phyloP scores from a whole-genome alignment of 495 filamentous ascomycete genomes.

The Penicillium malachiteum region DNA sequence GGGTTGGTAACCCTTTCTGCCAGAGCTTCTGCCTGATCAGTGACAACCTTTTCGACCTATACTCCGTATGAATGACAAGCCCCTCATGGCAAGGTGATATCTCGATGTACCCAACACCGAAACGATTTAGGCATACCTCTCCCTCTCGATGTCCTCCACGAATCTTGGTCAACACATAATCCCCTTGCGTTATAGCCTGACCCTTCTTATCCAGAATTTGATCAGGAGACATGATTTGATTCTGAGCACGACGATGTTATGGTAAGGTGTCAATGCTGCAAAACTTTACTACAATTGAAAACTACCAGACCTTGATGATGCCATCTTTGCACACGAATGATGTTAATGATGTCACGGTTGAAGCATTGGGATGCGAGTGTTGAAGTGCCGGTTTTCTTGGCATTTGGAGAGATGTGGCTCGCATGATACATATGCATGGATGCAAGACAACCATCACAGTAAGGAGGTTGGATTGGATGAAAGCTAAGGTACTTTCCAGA shows the following conservation, averaged over 20 bases:
- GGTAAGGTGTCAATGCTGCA: background rate
- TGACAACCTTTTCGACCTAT: constrained; percentile 24
- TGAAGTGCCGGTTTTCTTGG: background rate
- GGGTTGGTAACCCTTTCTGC: constrained; percentile 20
- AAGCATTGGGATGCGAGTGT: background rate
- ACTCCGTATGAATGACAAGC: background rate
- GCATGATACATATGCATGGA: background rate
- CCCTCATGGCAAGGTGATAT: background rate
- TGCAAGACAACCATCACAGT: background rate
- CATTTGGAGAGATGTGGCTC: background rate
- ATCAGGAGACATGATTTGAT: constrained; percentile 12
- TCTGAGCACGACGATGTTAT: background rate
- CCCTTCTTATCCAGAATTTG: constrained; percentile 16
- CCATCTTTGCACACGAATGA: constrained; percentile 4
- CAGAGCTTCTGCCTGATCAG: constrained; percentile 11
- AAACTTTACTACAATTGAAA: background rate
- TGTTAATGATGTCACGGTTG: constrained; percentile 14
- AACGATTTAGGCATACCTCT: constrained; percentile 16
- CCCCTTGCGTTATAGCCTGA: constrained; percentile 17
- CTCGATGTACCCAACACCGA: background rate
- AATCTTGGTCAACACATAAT: constrained; percentile 18
- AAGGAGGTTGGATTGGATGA: background rate
- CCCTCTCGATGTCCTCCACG: constrained; percentile 20
- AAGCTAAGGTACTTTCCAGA: background rate
- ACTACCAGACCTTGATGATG: constrained; percentile 2